phyloP scores from a whole-genome alignment of 805 yeast genomes.

The Jamesozyma rosinii region DNA sequence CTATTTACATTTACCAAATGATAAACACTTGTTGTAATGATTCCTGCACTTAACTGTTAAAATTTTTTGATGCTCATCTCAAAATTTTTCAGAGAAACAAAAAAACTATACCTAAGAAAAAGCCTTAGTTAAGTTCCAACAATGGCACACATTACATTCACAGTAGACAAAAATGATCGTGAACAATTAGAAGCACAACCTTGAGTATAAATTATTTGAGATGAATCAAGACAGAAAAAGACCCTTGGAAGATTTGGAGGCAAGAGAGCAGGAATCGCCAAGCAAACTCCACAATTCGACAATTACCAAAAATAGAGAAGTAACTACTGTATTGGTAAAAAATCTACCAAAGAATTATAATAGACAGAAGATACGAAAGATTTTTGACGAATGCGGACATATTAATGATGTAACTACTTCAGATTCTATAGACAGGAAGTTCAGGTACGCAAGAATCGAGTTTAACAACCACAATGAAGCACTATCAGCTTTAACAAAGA shows the following conservation, averaged over 20 bases:
- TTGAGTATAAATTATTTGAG: conserved; percentile 3
- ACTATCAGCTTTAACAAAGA: conserved; percentile 52
- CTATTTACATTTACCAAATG: too few relatives aligned
- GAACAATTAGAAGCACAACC: background rate
- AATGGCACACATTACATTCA: too few relatives aligned
- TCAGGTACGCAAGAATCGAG: conserved; percentile 47
- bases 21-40: too few relatives aligned
- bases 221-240: conserved; percentile 7
- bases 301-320: conserved; percentile 38
- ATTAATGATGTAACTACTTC: conserved; percentile 33
- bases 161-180: background rate
- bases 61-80: conserved; percentile 8
- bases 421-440: conserved; percentile 12
- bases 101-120: too few relatives aligned
- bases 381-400: conserved; percentile 56
- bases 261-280: conserved; percentile 5
- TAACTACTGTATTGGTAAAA: conserved; percentile 44
- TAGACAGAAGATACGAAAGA: conserved; percentile 33
- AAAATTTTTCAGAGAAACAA: conserved; percentile 9
- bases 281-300: conserved; percentile 3
- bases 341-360: conserved; percentile 37
- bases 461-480: conserved; percentile 41
- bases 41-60: background rate
- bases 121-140: too few relatives aligned
- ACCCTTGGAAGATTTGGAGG: background rate